Evolutionary conservation across 1,139 yeast species (phyloP), one percentile per base, ranked within the genome.

Genomic region (Diutina neorugosa): DNA sequence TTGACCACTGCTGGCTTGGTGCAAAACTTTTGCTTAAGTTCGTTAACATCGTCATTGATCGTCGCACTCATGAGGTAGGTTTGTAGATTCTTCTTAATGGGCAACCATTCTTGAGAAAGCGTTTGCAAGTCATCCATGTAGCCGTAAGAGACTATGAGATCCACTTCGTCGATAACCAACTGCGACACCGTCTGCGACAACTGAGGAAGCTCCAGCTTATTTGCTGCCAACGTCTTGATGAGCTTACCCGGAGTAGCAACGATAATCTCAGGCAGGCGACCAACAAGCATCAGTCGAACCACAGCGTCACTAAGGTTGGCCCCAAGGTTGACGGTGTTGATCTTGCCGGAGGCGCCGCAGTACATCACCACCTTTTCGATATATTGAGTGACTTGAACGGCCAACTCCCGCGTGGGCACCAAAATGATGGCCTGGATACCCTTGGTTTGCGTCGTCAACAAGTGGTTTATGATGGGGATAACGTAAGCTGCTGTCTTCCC

Each of bases 41-140:
- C 81, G 56, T 87, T 82, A 58, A 91, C 80, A 57, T 93, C 98
- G 52, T 88, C 96, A 63, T 84, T 87, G 55, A 94, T 72, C 2
- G 98, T 94, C 1, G 99, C 99, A 66, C 96, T 88, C 98, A 93
- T 93, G 59, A 94, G 73, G 69, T 90, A 91, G 1, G 95, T 84
- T 69, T 94, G 98, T 60, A 89, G 72, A 54, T 84, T 82, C 61
- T 84, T 84, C 64, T 82, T 83, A 54, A 83, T 74, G 12, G 94
- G 93, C 58, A 89, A 70, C 57, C 71, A 78, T 23, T 75, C 74
- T 16, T 85, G 78, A 4, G 50, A 46, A 57, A 93, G 75, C 59
- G 78, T 79, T 54, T 76, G 69, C 58, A 94, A 74, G 68, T 94
- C 98, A 7, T 89, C 96, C 60, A 82, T 80, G 66, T 93, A 89